These are phyloP conservation scores for Coniella lustricola DNA, from an alignment of 2,329 filamentous ascomycete species.

Conservation along the genomic window DNA sequence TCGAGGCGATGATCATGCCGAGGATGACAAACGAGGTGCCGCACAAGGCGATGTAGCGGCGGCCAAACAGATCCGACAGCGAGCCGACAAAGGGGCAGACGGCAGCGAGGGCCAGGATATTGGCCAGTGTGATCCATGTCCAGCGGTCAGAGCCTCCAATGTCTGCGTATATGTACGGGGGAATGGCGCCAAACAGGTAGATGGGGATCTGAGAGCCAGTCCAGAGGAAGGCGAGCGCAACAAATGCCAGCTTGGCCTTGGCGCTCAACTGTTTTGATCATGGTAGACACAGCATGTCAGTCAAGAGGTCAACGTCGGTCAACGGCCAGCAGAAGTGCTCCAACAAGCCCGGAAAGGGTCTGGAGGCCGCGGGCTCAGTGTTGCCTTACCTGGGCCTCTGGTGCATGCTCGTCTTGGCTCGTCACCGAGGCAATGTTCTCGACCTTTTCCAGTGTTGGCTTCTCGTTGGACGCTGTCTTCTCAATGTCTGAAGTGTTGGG, in stretches of 20 bases:
- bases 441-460: constrained; percentile 5
- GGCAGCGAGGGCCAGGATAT: constrained; percentile 49
- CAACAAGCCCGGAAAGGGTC: too few relatives aligned
- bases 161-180: constrained; percentile 50
- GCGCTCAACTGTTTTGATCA: constrained; percentile 4
- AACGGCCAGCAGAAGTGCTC: too few relatives aligned
- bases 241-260: constrained; percentile 12
- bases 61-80: constrained; percentile 56
- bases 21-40: constrained; percentile 48
- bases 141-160: constrained; percentile 54
- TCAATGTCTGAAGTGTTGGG: neutral
- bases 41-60: constrained; percentile 49
- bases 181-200: constrained; percentile 39
- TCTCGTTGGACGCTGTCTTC: constrained; percentile 6
- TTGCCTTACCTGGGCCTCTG: constrained; percentile 3
- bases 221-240: constrained; percentile 46
- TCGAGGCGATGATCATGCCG: constrained; percentile 53
- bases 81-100: constrained; percentile 60
- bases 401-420: constrained; percentile 4
- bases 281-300: neutral
- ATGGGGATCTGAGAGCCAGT: constrained; percentile 53
- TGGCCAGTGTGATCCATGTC: constrained; percentile 52
- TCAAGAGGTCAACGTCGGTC: neutral
- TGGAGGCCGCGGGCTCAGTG: too few relatives aligned
- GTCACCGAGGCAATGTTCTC: neutral